Evolutionary conservation across 257 asterid species (phyloP).

Genomic region (Ligustrum vulgare): DNA sequence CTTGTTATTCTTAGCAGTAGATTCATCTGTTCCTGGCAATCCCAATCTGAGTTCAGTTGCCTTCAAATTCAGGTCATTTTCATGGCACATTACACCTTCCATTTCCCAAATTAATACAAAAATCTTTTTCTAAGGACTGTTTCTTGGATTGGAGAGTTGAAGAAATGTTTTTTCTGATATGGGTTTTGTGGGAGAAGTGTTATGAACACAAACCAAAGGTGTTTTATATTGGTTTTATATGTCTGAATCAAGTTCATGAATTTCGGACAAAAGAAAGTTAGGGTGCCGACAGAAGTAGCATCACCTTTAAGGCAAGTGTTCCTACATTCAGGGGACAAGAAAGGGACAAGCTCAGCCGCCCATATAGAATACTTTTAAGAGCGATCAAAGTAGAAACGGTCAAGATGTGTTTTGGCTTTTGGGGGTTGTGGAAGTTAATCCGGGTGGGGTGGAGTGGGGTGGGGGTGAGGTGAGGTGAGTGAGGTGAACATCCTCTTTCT

Average conservation of each 20-base stretch:
- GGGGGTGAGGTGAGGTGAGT: too few species aligned
- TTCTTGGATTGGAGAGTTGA: too few species aligned
- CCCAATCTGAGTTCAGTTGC: conserved; percentile 59
- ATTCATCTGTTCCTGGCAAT: conserved; percentile 46
- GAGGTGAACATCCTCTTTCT: neutral
- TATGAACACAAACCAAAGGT: neutral
- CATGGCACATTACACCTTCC: conserved; percentile 30
- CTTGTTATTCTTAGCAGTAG: conserved; percentile 39
- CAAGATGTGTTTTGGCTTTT: conserved; percentile 40
- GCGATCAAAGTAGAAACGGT: conserved; percentile 21
- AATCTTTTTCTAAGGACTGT: neutral
- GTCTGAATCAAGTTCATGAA: conserved; percentile 29
- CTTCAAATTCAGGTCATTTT: conserved; percentile 42
- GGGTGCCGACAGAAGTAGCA: conserved; percentile 45
- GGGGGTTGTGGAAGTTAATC: conserved; percentile 13
- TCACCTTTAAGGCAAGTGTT: conserved; percentile 43
- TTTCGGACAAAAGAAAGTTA: conserved; percentile 45
- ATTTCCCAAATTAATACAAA: conserved; percentile 7
- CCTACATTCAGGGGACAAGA: conserved; percentile 48
- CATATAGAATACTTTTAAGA: conserved; percentile 35
- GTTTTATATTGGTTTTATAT: neutral
- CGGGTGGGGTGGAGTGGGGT: neutral
- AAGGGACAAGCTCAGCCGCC: conserved; percentile 48
- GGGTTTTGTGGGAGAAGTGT: neutral
- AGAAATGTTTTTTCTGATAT: neutral